Evolutionary conservation across 345 rosid genomes (phyloP).

Genomic region (Cardamine resedifolia): DNA sequence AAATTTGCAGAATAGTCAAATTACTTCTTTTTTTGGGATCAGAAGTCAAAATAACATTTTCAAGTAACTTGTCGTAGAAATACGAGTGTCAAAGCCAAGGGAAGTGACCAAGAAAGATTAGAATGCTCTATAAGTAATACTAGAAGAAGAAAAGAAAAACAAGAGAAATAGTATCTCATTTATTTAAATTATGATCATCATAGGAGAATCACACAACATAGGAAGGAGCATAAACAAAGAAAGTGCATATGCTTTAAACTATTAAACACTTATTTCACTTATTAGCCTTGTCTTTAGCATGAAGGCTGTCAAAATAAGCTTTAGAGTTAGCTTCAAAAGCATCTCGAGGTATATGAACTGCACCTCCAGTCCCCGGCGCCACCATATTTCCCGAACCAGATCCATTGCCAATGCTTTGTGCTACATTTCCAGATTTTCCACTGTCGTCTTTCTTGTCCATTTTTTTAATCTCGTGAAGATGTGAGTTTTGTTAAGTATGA

Average conservation of each 20-base stretch:
- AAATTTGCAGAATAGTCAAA: neutral
- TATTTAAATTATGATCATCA: neutral
- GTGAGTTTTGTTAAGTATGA: neutral
- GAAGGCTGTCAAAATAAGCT: neutral
- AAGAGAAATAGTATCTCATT: neutral
- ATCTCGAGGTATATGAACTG: neutral
- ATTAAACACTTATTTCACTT: neutral
- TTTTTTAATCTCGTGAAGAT: neutral
- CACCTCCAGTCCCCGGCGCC: constrained; percentile 9
- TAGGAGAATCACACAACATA: constrained; percentile 8
- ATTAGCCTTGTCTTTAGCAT: constrained; percentile 11
- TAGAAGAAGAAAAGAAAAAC: too few species aligned
- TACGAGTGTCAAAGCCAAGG: too few species aligned
- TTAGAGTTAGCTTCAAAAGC: neutral
- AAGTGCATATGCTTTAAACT: neutral
- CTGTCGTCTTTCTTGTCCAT: too few species aligned
- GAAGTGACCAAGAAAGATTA: neutral
- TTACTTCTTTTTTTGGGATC: too few species aligned
- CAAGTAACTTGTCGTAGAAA: too few species aligned
- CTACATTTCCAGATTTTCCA: neutral
- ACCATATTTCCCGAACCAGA: neutral
- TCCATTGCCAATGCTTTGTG: neutral
- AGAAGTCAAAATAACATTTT: too few species aligned
- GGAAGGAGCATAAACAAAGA: neutral
- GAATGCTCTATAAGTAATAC: too few species aligned